Conservation (phyloP, 176 grass and related monocot species). For the Zea mays region DNA sequence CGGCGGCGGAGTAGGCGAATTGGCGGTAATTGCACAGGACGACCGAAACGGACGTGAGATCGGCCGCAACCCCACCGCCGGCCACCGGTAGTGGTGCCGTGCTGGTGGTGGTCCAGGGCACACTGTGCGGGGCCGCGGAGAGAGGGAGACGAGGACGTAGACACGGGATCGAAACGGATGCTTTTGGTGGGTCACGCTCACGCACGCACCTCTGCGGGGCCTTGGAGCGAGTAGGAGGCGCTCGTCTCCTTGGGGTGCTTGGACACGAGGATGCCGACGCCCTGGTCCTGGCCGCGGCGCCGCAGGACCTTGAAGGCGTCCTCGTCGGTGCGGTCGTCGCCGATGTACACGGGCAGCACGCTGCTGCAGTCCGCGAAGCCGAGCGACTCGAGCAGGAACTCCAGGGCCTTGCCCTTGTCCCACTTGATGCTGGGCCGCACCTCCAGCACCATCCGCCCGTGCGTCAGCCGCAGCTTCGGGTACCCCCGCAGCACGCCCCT, state of each 20-base stretch:
- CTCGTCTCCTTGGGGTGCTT: conserved; percentile 80
- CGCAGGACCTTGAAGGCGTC: conserved; percentile 87
- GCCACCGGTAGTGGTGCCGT: too few species aligned
- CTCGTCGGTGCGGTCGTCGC: conserved; percentile 95
- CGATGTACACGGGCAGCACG: conserved; percentile 82
- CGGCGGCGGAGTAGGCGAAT: too few species aligned
- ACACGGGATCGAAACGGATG: too few species aligned
- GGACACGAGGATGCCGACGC: conserved; percentile 83
- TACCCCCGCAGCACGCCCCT: conserved; percentile 56
- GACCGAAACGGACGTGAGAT: too few species aligned
- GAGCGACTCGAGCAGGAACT: conserved; percentile 92
- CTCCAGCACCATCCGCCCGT: conserved; percentile 84
- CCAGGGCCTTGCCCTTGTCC: conserved; percentile 94
- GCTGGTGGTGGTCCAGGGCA: too few species aligned
- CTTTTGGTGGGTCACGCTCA: too few species aligned
- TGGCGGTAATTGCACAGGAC: too few species aligned
- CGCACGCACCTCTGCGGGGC: conserved; percentile 57
- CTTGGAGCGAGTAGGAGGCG: conserved; percentile 73
- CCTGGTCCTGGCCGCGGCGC: conserved; percentile 62
- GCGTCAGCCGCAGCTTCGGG: conserved; percentile 61
- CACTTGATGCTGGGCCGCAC: conserved; percentile 87
- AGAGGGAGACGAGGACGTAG: too few species aligned
- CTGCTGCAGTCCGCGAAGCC: conserved; percentile 61
- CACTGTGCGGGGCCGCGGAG: too few species aligned
- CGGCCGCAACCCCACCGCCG: too few species aligned